Evolutionary conservation across 192 early-diverging fungal species (phyloP).

Genomic region (Diversispora epigaea): DNA sequence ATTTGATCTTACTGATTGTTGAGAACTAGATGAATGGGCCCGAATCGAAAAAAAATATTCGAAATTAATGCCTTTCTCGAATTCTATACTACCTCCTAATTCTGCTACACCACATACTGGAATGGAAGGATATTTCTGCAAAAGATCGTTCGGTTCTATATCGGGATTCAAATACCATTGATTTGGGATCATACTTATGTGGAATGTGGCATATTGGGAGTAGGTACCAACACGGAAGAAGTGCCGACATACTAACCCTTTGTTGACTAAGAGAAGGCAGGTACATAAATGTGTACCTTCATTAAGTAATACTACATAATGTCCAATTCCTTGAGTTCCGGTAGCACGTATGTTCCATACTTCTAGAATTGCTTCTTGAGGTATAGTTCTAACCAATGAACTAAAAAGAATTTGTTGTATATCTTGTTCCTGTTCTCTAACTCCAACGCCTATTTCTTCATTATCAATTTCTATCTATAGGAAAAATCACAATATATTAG

Average conservation of each 20-base stretch:
- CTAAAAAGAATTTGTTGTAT: too few species aligned
- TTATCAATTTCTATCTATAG: not conserved
- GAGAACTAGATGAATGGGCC: not conserved
- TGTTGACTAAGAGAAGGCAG: not conserved
- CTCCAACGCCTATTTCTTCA: not conserved
- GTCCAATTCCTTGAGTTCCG: not conserved
- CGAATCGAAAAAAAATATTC: not conserved
- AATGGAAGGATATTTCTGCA: not conserved
- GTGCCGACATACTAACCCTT: not conserved
- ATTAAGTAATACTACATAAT: not conserved
- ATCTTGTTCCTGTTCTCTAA: too few species aligned
- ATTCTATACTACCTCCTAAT: not conserved
- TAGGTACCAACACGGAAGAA: not conserved
- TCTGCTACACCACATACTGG: not conserved
- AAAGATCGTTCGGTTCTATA: not conserved
- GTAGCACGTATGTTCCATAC: not conserved
- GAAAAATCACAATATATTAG: not conserved
- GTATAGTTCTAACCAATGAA: too few species aligned
- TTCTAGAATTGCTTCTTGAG: too few species aligned
- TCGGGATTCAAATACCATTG: not conserved
- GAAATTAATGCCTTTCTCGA: not conserved
- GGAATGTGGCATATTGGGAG: not conserved
- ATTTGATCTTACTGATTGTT: not conserved
- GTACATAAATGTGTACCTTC: not conserved
- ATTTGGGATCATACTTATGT: not conserved